A percentile compares a stretch with the other conserved stretches of the same genome.
These are phyloP conservation scores for Chrysanthemum lavandulifolium DNA, from an alignment of 129 eudicot species.

Conservation along the genomic window DNA sequence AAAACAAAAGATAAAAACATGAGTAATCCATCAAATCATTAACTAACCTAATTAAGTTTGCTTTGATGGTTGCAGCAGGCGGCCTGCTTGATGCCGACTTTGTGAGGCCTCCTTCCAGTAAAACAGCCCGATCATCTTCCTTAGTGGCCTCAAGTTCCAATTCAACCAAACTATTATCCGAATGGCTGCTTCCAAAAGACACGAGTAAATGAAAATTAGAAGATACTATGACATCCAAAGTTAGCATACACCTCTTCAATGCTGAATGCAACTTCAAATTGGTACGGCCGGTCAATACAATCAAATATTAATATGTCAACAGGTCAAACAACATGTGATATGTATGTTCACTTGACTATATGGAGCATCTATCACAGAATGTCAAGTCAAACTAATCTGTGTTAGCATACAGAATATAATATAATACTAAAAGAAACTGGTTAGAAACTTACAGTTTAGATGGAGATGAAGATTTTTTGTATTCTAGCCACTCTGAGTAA, in stretches of 20 bases:
- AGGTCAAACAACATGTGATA: not conserved
- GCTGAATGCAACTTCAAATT: slow-evolving; percentile 1
- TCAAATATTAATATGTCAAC: not conserved
- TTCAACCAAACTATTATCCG: slow-evolving; percentile 82
- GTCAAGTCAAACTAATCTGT: not conserved
- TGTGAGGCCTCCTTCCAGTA: slow-evolving; percentile 90
- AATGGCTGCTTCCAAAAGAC: slow-evolving; percentile 57
- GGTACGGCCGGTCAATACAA: not conserved
- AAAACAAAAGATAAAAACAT: not conserved
- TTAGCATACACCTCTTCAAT: not conserved
- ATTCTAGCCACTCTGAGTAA: slow-evolving; percentile 87
- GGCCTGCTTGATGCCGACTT: slow-evolving; percentile 68
- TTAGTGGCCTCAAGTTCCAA: slow-evolving; percentile 48
- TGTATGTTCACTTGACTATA: not conserved
- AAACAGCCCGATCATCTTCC: slow-evolving; percentile 83
- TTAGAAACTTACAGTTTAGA: slow-evolving; percentile 72
- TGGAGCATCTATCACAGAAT: not conserved
- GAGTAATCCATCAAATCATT: slow-evolving; percentile 5
- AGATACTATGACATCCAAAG: slow-evolving; percentile 1
- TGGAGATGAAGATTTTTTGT: slow-evolving; percentile 61
- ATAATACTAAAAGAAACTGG: no score
- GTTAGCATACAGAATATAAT: no score
- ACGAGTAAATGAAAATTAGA: slow-evolving; percentile 20
- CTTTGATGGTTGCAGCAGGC: slow-evolving; percentile 51
- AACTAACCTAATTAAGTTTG: slow-evolving; percentile 69